Evolutionary conservation across 208 protist genomes (phyloP).

Genomic region (Leptomonas seymouri): DNA sequence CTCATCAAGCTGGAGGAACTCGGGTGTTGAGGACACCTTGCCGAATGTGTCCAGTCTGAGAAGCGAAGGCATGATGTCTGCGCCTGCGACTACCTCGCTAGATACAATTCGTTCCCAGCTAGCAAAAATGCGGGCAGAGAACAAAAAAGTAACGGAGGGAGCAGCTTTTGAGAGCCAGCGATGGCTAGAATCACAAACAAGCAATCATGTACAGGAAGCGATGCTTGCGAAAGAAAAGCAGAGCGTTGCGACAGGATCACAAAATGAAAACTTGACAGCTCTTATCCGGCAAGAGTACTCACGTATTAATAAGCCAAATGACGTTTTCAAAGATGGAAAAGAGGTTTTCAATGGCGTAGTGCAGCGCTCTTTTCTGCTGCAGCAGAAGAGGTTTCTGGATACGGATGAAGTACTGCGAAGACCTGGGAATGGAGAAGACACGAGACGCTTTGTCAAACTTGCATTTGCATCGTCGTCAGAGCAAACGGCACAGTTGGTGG

Average conservation of each 20-base stretch:
- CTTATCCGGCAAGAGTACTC: slow-evolving; percentile 26
- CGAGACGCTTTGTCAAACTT: slow-evolving; percentile 53
- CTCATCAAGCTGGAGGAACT: neutral
- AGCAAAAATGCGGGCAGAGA: slow-evolving; percentile 25
- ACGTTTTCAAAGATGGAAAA: slow-evolving; percentile 54
- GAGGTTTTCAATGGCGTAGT: slow-evolving; percentile 59
- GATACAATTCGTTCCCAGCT: slow-evolving; percentile 70
- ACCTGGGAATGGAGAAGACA: slow-evolving; percentile 39
- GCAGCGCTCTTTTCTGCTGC: slow-evolving; percentile 29
- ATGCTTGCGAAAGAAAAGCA: neutral
- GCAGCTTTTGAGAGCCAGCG: slow-evolving; percentile 15
- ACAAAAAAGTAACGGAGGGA: slow-evolving; percentile 16
- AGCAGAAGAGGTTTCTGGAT: slow-evolving; percentile 51
- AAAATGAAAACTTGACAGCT: slow-evolving; percentile 7
- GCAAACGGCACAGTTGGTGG: slow-evolving; percentile 15
- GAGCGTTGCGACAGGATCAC: neutral
- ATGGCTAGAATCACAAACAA: slow-evolving; percentile 14
- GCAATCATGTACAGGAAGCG: slow-evolving; percentile 7
- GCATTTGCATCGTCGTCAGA: slow-evolving; percentile 35
- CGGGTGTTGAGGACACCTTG: neutral
- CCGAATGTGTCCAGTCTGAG: slow-evolving; percentile 28
- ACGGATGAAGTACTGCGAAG: slow-evolving; percentile 72
- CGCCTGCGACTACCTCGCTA: slow-evolving; percentile 56
- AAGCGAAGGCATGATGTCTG: slow-evolving; percentile 38
- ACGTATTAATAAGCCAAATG: slow-evolving; percentile 44